These are phyloP conservation scores for Leccinum uliginosum DNA, from an alignment of 768 basidiomycete genomes.

Conservation along the genomic window DNA sequence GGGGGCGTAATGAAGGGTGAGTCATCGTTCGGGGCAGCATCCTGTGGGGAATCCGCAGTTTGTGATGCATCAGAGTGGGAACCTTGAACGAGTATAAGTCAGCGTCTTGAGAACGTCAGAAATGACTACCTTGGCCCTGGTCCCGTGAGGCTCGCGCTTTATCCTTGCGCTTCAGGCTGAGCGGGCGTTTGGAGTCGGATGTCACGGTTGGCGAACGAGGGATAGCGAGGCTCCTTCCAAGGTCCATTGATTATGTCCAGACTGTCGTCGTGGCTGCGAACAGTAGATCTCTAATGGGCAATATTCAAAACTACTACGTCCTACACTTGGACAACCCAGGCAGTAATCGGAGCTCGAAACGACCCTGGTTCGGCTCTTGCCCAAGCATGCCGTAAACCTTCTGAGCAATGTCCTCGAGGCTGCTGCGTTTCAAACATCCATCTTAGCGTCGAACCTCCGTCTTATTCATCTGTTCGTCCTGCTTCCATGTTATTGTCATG, in stretches of 20 bases:
- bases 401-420: conserved; percentile 19
- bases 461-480: conserved; percentile 14
- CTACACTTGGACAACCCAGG: not conserved
- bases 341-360: conserved; percentile 13
- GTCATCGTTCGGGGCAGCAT: conserved; percentile 37
- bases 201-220: conserved; percentile 28
- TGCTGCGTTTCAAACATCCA: conserved; percentile 19
- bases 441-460: conserved; percentile 12
- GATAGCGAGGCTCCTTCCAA: conserved; percentile 54
- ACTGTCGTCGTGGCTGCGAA: conserved; percentile 23
- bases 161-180: conserved; percentile 51
- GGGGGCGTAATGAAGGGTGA: conserved; percentile 72
- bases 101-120: conserved; percentile 5
- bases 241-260: conserved; percentile 44
- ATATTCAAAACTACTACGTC: no score
- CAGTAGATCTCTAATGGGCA: no score
- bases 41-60: conserved; percentile 4
- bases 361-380: conserved; percentile 4
- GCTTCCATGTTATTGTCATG: conserved; percentile 37
- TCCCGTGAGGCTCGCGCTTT: conserved; percentile 28
- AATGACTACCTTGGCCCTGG: conserved; percentile 27
- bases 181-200: conserved; percentile 45
- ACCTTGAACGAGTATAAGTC: conserved; percentile 12
- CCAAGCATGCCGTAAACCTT: conserved; percentile 13
- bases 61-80: conserved; percentile 15